Evolutionary conservation across 1,284 basidiomycete species (phyloP), one percentile per base, ranked within the genome.

Genomic region (Marasmius oreades): DNA sequence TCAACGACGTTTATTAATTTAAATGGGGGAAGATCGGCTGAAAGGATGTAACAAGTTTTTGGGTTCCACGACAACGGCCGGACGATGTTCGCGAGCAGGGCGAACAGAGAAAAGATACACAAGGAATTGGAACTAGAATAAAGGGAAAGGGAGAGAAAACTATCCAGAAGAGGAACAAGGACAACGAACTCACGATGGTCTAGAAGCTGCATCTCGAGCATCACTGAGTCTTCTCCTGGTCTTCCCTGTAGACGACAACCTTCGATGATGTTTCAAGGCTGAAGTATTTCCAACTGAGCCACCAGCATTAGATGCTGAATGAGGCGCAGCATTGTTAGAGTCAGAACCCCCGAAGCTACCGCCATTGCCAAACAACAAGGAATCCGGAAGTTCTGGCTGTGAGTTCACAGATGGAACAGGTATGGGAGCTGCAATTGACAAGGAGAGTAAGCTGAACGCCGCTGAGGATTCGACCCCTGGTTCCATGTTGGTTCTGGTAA

Each of bases 211-310:
- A 69, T 90, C 88, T 53, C 86, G 76, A 37, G 88, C 88, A 68
- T 91, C 88, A 68, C 86, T 89, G 62, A 88, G 68, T 57, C 88
- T 77, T 62, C 87, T 77, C 66, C 81, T 81, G 11, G 80, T 75
- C 70, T 86, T 84, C 14, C 86, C 84, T 8, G 82, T 78, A 0
- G 86, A 88, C 14, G 86, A 84, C 36, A 88, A 70, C 28, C 88
- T 75, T 54, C 89, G 81, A 65, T 88, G 85, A 57, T 86, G 82
- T 69, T 82, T 80, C 53, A 68, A 61, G 18, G 69, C 70, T 48
- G 67, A 66, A 58, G 58, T 68, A 62, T 65, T 71, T 28, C 67
- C 67, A 34, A 66, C 57, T 52, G 69, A 68, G 53, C 69, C 43
- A 54, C 31, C 53, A 46, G 24, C 12, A 37, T 47, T 53, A 1